Evolutionary conservation across 305 asterid species (phyloP), one percentile per base, ranked within the genome.

Genomic region (Ajuga reptans): DNA sequence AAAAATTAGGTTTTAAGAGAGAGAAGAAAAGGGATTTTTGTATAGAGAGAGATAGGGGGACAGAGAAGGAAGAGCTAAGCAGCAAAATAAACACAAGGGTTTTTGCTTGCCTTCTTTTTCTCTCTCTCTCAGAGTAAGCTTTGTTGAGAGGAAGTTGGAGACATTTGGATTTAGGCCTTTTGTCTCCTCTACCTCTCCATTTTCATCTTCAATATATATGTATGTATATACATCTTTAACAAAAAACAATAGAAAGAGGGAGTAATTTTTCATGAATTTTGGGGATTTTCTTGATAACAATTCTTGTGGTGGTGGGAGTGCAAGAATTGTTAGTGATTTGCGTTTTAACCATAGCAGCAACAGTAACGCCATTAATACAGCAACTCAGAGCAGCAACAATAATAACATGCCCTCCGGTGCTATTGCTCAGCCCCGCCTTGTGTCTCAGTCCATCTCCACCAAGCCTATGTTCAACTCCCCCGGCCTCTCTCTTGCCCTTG

Each of bases 121-220:
- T 73, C 68, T 78, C 74, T 81, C 71, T 76, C 74, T 78, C 78
- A 15, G 6, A 50, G 27, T 60, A 43, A 27, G 0, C 9, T 17
- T 29, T 8, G 4, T 6, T n/a, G 85, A 81, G 89, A 84, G 89
- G 87, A 62, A 82, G 87, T 75, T 83, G 78, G 87, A 86, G 88
- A 84, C 92, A 85, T 85, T 90, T 79, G 92, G 88, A 83, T 81
- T 80, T 1, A 27, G 85, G 80, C 90, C 94, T 81, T 71, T 71
- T 90, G 93, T 88, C 95, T 87, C 91, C 81, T 84, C 94, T 81
- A 50, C 84, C 95, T 87, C 93, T 87, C 88, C 53, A 27, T 70
- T 56, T 55, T 43, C 50, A 49, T 21, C n/a, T 51, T 12, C 12
- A 12, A 64, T 66, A n/a, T 63, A 53, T 72, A 0, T 66, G 21